Percentiles rank a stretch among this genome's conserved stretches.
Evolutionary conservation across 1,284 basidiomycete genomes (phyloP).

Genomic region (Cutaneotrichosporon sp.): DNA sequence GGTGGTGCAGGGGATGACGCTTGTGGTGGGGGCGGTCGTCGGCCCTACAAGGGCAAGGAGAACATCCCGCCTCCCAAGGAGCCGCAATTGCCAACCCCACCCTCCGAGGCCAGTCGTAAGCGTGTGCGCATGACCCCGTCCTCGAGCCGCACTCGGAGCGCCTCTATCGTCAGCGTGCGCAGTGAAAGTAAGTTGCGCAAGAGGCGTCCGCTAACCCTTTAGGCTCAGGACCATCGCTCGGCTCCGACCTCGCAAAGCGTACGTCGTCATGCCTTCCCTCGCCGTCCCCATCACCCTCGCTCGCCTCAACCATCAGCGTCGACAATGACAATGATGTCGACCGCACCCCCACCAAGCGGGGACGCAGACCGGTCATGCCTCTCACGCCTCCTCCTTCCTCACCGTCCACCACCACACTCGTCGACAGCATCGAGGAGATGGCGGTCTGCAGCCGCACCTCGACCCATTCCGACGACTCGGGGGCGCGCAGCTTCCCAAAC

Average conservation of each 20-base stretch:
- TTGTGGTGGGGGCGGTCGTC: constrained; percentile 22
- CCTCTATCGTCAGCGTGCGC: constrained; percentile 43
- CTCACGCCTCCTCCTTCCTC: constrained; percentile 43
- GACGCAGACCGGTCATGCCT: constrained; percentile 22
- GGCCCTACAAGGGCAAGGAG: constrained; percentile 48
- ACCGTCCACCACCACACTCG: constrained; percentile 17
- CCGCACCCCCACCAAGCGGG: constrained; percentile 34
- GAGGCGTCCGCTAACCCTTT: too few species aligned
- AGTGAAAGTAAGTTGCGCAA: constrained; percentile 32
- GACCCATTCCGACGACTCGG: constrained; percentile 5
- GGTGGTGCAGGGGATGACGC: constrained; percentile 26
- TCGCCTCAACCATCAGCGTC: constrained; percentile 29
- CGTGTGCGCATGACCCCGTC: constrained; percentile 32
- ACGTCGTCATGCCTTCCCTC: constrained; percentile 33
- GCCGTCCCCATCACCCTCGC: constrained; percentile 41
- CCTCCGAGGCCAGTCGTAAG: constrained; percentile 29
- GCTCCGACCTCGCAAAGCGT: constrained; percentile 4
- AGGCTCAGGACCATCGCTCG: constrained; percentile 5
- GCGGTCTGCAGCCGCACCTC: constrained; percentile 8
- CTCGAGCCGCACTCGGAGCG: constrained; percentile 33
- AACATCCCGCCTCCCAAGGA: constrained; percentile 47
- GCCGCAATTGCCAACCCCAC: constrained; percentile 15
- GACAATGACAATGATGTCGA: constrained; percentile 31
- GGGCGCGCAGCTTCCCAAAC: constrained; percentile 23
- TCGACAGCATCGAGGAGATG: constrained; percentile 14